These are phyloP conservation scores for Fabrea salina DNA, from an alignment of 169 alveolate genomes.

Conservation along the genomic window DNA sequence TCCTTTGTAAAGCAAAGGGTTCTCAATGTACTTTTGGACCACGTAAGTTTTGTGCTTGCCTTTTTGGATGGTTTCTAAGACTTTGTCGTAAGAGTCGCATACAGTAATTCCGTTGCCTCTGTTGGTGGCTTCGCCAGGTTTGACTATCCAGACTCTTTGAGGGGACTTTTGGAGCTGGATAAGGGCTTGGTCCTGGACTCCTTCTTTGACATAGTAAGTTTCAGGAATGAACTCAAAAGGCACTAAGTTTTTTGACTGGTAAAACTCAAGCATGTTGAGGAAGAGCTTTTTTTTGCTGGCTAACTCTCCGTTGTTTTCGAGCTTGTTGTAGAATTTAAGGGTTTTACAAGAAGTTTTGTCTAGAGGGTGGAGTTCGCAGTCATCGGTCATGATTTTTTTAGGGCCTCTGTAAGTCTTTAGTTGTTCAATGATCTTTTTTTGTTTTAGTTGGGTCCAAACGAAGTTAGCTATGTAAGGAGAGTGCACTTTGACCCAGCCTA, in stretches of 20 bases:
- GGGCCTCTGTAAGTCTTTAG: not conserved
- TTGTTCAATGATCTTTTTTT: not conserved
- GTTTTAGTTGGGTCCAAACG: not conserved
- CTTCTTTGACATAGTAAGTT: slow-evolving; percentile 44
- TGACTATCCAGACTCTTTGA: slow-evolving; percentile 49
- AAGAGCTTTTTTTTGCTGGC: slow-evolving; percentile 48
- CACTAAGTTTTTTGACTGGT: slow-evolving; percentile 26
- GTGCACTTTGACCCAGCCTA: not conserved
- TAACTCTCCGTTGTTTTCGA: slow-evolving; percentile 36
- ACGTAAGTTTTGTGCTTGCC: slow-evolving; percentile 44
- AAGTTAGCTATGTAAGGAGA: not conserved
- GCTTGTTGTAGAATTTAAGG: slow-evolving; percentile 36
- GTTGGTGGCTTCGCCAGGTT: slow-evolving; percentile 61
- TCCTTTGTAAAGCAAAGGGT: slow-evolving; percentile 68
- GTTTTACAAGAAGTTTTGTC: too few relatives aligned
- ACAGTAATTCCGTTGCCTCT: slow-evolving; percentile 59
- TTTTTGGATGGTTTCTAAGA: slow-evolving; percentile 4
- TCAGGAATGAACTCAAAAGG: slow-evolving; percentile 40
- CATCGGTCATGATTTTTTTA: not conserved
- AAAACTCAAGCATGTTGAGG: slow-evolving; percentile 43
- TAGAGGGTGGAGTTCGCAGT: too few relatives aligned
- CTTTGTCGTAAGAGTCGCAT: slow-evolving; percentile 32
- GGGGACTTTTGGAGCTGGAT: slow-evolving; percentile 22
- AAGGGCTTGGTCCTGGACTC: slow-evolving; percentile 35
- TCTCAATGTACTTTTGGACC: slow-evolving; percentile 67